Conservation (phyloP, 1,139 yeast species). For the Hansenula lynferdii region DNA sequence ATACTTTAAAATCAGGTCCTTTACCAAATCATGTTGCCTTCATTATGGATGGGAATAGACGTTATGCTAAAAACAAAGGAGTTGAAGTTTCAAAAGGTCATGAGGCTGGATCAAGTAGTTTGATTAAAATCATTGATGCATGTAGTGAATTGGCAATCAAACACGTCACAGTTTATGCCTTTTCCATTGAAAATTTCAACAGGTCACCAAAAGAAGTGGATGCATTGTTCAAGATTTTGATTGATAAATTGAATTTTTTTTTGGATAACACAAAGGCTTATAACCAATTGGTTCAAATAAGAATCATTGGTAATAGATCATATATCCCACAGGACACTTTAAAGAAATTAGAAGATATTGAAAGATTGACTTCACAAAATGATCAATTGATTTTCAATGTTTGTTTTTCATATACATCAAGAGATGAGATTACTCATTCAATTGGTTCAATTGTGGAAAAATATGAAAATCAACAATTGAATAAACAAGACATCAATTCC, state of each 20-base stretch:
- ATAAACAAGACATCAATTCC: slow-evolving; percentile 35
- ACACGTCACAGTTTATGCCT: slow-evolving; percentile 87
- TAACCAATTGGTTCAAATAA: slow-evolving; percentile 37
- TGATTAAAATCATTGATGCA: slow-evolving; percentile 33
- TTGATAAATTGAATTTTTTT: slow-evolving; percentile 45
- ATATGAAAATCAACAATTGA: slow-evolving; percentile 9
- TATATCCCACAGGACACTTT: slow-evolving; percentile 67
- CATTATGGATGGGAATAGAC: slow-evolving; percentile 95
- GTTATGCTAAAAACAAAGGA: slow-evolving; percentile 69
- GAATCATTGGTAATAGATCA: slow-evolving; percentile 65
- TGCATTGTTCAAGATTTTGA: slow-evolving; percentile 75
- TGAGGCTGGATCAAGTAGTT: slow-evolving; percentile 78
- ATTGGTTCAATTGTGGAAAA: slow-evolving; percentile 42
- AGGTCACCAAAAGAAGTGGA: slow-evolving; percentile 77
- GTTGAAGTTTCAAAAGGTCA: slow-evolving; percentile 82
- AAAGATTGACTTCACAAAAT: slow-evolving; percentile 48
- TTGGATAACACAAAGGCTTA: slow-evolving; percentile 9
- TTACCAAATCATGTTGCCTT: slow-evolving; percentile 87
- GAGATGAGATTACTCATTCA: slow-evolving; percentile 82
- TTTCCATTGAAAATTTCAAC: slow-evolving; percentile 91
- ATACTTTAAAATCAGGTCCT: slow-evolving; percentile 63
- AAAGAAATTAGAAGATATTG: slow-evolving; percentile 54
- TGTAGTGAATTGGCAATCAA: slow-evolving; percentile 58
- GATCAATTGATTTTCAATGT: slow-evolving; percentile 60
- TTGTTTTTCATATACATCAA: slow-evolving; percentile 91